A percentile compares a stretch with the other conserved stretches of the same genome.
phyloP scores from a whole-genome alignment of 78 protist genomes.

The Cavenderia fasciculata region DNA sequence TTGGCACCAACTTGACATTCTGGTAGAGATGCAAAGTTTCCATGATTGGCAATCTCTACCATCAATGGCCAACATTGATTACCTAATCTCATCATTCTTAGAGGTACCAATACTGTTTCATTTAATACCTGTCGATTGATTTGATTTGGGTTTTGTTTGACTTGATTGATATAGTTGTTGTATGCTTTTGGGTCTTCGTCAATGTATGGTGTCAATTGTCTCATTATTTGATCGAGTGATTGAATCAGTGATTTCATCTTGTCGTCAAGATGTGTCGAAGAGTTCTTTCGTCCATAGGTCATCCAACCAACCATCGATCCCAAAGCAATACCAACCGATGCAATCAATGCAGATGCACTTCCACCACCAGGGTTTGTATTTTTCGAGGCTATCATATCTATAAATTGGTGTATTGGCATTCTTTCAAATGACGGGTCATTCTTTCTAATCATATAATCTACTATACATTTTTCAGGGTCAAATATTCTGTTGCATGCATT shows the following conservation, averaged over 20 bases:
- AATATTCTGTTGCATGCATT: slow-evolving; percentile 45
- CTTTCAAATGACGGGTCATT: slow-evolving; percentile 50
- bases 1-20: slow-evolving; percentile 67
- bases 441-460: slow-evolving; percentile 60
- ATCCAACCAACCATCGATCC: slow-evolving; percentile 83
- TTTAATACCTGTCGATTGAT: slow-evolving; percentile 41
- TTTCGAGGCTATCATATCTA: slow-evolving; percentile 48
- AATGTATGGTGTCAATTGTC: slow-evolving; percentile 60
- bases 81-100: slow-evolving; percentile 52
- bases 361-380: slow-evolving; percentile 85
- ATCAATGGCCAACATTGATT: slow-evolving; percentile 36
- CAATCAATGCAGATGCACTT: slow-evolving; percentile 65
- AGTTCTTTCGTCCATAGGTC: slow-evolving; percentile 79
- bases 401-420: slow-evolving; percentile 28
- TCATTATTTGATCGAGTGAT: slow-evolving; percentile 72
- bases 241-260: slow-evolving; percentile 55
- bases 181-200: slow-evolving; percentile 70
- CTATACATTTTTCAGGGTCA: slow-evolving; percentile 74
- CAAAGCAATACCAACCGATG: slow-evolving; percentile 71
- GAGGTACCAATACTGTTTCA: slow-evolving; percentile 35
- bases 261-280: slow-evolving; percentile 54
- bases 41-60: slow-evolving; percentile 34
- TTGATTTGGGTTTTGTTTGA: too few relatives aligned
- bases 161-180: slow-evolving; percentile 10
- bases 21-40: slow-evolving; percentile 49